These are phyloP conservation scores for Amauroascus niger DNA, from an alignment of 2,329 filamentous ascomycete species.

Conservation along the genomic window DNA sequence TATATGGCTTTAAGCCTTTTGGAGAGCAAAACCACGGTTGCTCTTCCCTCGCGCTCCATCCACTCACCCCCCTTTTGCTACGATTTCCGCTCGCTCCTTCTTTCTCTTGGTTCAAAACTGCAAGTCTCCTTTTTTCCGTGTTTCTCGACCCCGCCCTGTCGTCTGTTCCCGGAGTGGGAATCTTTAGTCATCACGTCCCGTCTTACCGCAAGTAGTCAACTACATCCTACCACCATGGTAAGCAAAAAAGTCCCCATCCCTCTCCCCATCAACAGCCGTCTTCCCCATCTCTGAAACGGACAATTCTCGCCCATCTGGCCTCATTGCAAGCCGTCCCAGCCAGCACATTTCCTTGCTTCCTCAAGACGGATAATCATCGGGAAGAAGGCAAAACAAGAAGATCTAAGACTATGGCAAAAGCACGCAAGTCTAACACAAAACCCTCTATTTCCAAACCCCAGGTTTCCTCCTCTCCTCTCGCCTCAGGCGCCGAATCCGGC, in stretches of 20 bases:
- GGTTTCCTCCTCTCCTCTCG: constrained; percentile 35
- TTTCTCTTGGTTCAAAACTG: not conserved
- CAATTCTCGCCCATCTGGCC: too few relatives aligned
- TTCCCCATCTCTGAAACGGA: not conserved
- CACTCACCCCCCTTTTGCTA: too few relatives aligned
- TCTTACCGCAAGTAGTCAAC: too few relatives aligned
- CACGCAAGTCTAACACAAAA: constrained; percentile 9
- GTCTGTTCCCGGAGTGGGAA: not conserved
- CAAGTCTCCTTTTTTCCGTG: too few relatives aligned
- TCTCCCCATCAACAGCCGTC: not conserved
- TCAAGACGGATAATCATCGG: not conserved
- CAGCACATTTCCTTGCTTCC: too few relatives aligned
- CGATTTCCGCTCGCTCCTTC: not conserved
- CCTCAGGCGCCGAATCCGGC: constrained; percentile 45
- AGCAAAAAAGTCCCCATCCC: not conserved
- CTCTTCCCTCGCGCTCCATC: constrained; percentile 1
- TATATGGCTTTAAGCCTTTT: not conserved
- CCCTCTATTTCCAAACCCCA: constrained; percentile 6
- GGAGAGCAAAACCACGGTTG: constrained; percentile 10
- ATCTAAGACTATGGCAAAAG: constrained; percentile 5
- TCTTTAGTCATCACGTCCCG: constrained; percentile 3
- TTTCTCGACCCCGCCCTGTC: not conserved
- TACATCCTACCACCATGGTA: constrained; percentile 16
- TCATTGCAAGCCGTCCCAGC: too few relatives aligned
- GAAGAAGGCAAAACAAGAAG: not conserved